Conservation (phyloP, 2,329 filamentous ascomycete species). For the Cytospora schulzeri region DNA sequence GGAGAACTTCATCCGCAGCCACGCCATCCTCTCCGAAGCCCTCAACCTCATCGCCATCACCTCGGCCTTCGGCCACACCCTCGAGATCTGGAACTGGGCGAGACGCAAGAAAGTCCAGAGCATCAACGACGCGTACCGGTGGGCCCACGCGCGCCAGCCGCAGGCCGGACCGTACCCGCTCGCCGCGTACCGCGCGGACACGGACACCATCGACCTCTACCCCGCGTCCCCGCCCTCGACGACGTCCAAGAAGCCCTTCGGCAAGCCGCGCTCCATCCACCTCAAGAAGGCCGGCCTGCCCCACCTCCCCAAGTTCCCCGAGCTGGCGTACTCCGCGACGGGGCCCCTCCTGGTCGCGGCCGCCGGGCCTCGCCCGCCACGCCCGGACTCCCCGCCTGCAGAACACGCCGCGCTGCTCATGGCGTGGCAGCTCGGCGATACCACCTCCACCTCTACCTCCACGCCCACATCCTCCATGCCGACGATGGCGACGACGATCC, state of each 20-base stretch:
- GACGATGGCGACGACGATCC: conserved; percentile 14
- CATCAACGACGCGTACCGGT: conserved; percentile 42
- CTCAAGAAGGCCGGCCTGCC: conserved; percentile 40
- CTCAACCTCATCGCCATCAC: conserved; percentile 42
- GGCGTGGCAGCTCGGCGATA: conserved; percentile 42
- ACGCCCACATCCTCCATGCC: no score
- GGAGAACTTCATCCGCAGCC: conserved; percentile 47
- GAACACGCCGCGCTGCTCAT: conserved; percentile 42
- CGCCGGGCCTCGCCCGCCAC: conserved; percentile 43
- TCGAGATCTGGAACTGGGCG: conserved; percentile 46
- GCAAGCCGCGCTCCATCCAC: conserved; percentile 40
- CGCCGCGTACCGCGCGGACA: conserved; percentile 40
- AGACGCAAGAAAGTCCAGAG: conserved; percentile 43
- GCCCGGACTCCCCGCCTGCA: conserved; percentile 41
- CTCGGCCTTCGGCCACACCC: conserved; percentile 42
- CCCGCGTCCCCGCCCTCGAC: conserved; percentile 32
- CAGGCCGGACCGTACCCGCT: conserved; percentile 40
- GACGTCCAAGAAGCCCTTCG: conserved; percentile 41
- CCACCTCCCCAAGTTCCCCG: conserved; percentile 42
- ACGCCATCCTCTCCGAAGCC: conserved; percentile 44
- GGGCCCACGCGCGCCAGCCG: conserved; percentile 41
- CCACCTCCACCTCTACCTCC: no score
- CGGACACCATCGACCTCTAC: conserved; percentile 39
- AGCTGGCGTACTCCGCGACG: conserved; percentile 44
- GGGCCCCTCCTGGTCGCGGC: conserved; percentile 43